Evolutionary conservation across 257 asterid genomes (phyloP), one percentile per base, ranked within the genome.

Genomic region (Capsicum baccatum): DNA sequence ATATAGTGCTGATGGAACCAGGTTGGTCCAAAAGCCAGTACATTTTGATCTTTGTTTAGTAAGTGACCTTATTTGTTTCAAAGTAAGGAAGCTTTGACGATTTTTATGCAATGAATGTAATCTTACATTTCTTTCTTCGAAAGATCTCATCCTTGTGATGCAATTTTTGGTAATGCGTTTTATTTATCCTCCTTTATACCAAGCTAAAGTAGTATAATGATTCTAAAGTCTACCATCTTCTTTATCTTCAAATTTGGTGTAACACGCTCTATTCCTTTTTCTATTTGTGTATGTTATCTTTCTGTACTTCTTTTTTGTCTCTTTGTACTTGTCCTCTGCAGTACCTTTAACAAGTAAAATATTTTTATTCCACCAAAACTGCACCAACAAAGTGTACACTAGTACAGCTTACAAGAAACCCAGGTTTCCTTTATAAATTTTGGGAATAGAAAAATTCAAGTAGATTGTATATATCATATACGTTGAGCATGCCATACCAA

Each of bases 1-100:
- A 42, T 96, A 96, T 86, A 96, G 99, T 83, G 98, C 98, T 78
- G 99, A 96, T 91, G 99, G 99, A 86, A 90, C 97, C 83, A 94
- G 99, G 99, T 94, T 82, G 80, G 70, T 84, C 83, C 62, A 80
- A 68, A 84, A 79, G 79, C 66, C 79, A n/a, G 59, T 62, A 80
- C 85, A 84, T 44, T 70, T 83, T 79, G 58, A 44, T 83, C 37
- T 73, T 84, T 86, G 59, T 83, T 76, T 76, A 52, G 19, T 21
- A 50, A 21, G 60, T 74, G 80, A 21, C 19, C 80, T 73, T 73
- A 48, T 73, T 48, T 73, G 59, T 73, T 47, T 48, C 19, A 19
- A 73, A 71, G 44, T 21, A 26, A 66, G 60, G 60, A 73, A 73
- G 13, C 80, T 12, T 73, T 48, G 37, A 6, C n/a, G 8, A 48